Evolutionary conservation across 1,284 basidiomycete species (phyloP).

Genomic region (Ceratobasidium theobromae): DNA sequence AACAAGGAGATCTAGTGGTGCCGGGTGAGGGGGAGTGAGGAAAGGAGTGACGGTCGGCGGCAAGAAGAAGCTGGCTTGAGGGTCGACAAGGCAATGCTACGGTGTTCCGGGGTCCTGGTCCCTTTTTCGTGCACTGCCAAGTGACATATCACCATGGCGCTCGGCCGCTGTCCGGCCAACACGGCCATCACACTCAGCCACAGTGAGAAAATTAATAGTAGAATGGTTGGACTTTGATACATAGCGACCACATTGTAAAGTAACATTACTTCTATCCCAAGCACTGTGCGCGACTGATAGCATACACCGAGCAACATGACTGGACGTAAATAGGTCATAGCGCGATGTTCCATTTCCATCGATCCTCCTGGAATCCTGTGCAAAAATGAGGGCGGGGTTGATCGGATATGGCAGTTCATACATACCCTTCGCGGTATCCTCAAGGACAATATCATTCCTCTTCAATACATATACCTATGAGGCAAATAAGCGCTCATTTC

Average conservation of each 20-base stretch:
- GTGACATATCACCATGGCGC: not conserved
- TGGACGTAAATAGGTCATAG: constrained; percentile 42
- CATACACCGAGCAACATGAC: not conserved
- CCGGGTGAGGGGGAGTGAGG: constrained; percentile 11
- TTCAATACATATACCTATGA: constrained; percentile 90
- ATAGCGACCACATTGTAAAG: constrained; percentile 24
- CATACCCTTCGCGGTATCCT: constrained; percentile 71
- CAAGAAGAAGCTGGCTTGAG: not conserved
- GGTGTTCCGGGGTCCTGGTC: constrained; percentile 27
- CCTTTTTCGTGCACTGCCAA: constrained; percentile 14
- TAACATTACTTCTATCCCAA: constrained; percentile 25
- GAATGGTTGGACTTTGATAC: constrained; percentile 22
- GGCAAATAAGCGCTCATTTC: not conserved
- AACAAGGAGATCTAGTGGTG: not conserved
- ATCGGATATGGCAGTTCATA: not conserved
- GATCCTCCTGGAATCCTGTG: constrained; percentile 80
- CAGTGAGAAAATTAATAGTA: not conserved
- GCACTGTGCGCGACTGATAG: constrained; percentile 2
- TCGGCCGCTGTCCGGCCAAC: not conserved
- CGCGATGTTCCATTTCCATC: constrained; percentile 73
- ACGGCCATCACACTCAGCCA: not conserved
- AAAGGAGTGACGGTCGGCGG: constrained; percentile 30
- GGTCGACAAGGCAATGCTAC: constrained; percentile 29
- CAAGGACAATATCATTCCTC: constrained; percentile 90
- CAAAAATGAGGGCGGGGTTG: not conserved